Conservation (phyloP, 352 stramenopile species). For the Phytophthora fragariaefolia region DNA sequence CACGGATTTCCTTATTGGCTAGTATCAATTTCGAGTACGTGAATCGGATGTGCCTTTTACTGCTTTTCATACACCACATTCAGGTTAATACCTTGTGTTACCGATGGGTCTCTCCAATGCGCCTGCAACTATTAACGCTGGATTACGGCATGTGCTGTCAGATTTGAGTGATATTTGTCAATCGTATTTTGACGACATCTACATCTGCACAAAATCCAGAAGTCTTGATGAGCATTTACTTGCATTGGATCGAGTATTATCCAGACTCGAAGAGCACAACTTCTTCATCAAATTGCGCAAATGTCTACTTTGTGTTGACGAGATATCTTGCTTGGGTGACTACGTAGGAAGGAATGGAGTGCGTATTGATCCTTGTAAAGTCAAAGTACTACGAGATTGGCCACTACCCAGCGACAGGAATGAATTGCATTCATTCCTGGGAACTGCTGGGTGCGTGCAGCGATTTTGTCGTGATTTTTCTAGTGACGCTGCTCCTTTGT, state of each 20-base stretch:
- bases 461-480: constrained; percentile 20
- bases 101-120: constrained; percentile 29
- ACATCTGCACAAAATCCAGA: constrained; percentile 17
- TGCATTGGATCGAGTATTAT: constrained; percentile 18
- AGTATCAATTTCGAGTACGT: constrained; percentile 34
- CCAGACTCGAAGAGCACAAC: constrained; percentile 7
- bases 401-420: constrained; percentile 15
- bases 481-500: constrained; percentile 11
- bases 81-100: constrained; percentile 27
- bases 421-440: constrained; percentile 18
- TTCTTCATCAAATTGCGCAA: constrained; percentile 36
- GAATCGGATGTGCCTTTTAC: constrained; percentile 26
- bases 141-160: constrained; percentile 4
- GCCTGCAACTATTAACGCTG: constrained; percentile 18
- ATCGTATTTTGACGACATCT: constrained; percentile 24
- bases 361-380: constrained; percentile 30
- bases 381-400: constrained; percentile 17
- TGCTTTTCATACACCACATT: constrained; percentile 25
- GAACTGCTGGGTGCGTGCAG: constrained; percentile 16
- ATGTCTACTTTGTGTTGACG: constrained; percentile 22
- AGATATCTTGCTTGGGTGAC: constrained; percentile 34
- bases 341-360: constrained; percentile 26
- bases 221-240: constrained; percentile 5
- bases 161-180: constrained; percentile 12
- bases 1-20: constrained; percentile 30